phyloP scores from a whole-genome alignment of 2,329 filamentous ascomycete species.

The Beauveria sp. region DNA sequence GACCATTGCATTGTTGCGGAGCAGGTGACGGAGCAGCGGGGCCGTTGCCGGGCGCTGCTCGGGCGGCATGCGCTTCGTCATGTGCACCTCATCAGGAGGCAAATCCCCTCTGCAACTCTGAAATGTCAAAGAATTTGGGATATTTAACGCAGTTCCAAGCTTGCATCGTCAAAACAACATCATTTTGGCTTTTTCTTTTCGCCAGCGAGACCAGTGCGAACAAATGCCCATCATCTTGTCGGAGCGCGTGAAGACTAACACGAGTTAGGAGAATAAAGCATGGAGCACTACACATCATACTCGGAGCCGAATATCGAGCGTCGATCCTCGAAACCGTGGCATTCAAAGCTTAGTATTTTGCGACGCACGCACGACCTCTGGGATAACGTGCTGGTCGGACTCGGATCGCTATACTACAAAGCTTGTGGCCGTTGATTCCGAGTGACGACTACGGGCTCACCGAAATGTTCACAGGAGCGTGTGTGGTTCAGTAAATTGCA shows the following conservation, averaged over 20 bases:
- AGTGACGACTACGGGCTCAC: not conserved
- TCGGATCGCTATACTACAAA: slow-evolving; percentile 32
- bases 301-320: not conserved
- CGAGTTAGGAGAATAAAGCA: not conserved
- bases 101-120: not conserved
- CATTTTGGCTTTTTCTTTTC: not conserved
- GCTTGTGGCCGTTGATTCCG: slow-evolving; percentile 7
- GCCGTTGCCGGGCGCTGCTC: not conserved
- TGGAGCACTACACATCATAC: slow-evolving; percentile 3
- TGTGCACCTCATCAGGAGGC: not conserved
- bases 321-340: not conserved
- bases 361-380: slow-evolving; percentile 29
- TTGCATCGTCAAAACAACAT: not conserved
- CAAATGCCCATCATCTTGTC: not conserved
- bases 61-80: slow-evolving; percentile 3
- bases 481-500: not conserved
- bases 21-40: slow-evolving; percentile 8
- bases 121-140: not conserved
- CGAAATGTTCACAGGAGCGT: not conserved
- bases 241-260: not conserved
- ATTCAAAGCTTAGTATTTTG: slow-evolving; percentile 18
- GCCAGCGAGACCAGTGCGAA: not conserved
- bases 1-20: not conserved
- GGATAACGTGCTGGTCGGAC: slow-evolving; percentile 31
- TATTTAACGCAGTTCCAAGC: not conserved